Percentiles rank a stretch among this genome's conserved stretches.
phyloP scores from a whole-genome alignment of 78 protist genomes.

The Bodo saltans region DNA sequence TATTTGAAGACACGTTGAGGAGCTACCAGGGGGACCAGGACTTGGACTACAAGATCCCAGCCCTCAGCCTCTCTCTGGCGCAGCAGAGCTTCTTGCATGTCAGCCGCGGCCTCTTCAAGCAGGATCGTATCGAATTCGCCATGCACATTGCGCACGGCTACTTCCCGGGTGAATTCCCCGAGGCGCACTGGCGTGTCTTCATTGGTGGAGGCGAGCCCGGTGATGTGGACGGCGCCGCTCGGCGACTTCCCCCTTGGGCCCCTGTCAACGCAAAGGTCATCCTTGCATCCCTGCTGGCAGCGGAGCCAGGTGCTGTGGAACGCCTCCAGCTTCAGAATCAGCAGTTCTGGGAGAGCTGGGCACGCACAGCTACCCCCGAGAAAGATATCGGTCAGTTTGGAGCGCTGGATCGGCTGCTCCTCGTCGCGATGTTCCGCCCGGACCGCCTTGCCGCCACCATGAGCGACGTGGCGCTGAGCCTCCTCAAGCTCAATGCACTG shows the following conservation, averaged over 20 bases:
- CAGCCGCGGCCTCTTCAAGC: constrained; percentile 36
- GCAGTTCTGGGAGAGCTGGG: neutral
- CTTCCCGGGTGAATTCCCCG: neutral
- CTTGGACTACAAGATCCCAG: neutral
- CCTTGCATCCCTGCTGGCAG: neutral
- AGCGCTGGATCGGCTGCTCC: neutral
- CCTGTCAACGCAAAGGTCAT: neutral
- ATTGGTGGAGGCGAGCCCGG: neutral
- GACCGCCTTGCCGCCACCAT: neutral
- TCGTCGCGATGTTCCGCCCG: neutral
- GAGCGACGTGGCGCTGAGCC: neutral
- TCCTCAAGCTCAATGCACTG: neutral
- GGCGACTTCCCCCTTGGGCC: neutral
- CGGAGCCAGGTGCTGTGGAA: neutral
- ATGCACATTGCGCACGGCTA: constrained; percentile 29
- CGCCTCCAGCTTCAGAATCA: neutral
- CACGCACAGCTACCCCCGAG: no score
- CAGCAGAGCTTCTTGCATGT: neutral
- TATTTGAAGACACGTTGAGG: constrained; percentile 11
- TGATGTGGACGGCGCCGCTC: no score
- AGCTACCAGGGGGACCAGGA: neutral
- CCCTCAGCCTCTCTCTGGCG: neutral
- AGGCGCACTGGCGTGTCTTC: neutral
- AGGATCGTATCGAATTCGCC: constrained; percentile 35
- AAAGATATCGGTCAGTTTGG: neutral